Evolutionary conservation across 2,329 filamentous ascomycete species (phyloP).

Genomic region (Fusarium tjaetaba): DNA sequence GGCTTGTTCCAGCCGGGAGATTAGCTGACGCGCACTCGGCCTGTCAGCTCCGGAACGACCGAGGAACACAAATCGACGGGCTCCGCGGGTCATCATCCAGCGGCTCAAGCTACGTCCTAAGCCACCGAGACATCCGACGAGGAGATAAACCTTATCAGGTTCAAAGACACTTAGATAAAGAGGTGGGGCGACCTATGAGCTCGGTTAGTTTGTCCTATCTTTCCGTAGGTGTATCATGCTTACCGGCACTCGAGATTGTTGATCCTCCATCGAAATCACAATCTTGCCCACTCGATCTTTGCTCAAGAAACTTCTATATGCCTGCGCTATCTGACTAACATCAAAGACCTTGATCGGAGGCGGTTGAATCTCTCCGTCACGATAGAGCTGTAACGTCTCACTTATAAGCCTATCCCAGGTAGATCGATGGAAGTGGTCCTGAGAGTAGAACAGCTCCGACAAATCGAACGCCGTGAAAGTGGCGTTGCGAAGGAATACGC

Average conservation of each 20-base stretch:
- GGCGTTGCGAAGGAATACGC: not conserved
- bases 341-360: not conserved
- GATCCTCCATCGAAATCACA: not conserved
- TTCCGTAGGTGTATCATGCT: fast-evolving
- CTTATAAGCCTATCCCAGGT: not conserved
- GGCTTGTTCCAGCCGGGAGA: not conserved
- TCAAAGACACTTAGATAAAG: not conserved
- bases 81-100: not conserved
- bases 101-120: not conserved
- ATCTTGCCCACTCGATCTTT: not conserved
- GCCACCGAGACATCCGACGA: not conserved
- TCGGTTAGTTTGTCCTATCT: not conserved
- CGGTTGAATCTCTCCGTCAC: not conserved
- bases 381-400: not conserved
- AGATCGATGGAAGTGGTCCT: not conserved
- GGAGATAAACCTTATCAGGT: not conserved
- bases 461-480: not conserved
- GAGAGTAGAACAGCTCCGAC: not conserved
- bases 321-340: not conserved
- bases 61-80: not conserved
- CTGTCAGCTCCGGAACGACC: not conserved
- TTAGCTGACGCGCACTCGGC: not conserved
- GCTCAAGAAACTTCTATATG: not conserved
- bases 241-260: not conserved
- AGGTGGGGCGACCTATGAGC: not conserved